Conservation (phyloP, 352 stramenopile species). For the Peronospora destructor region DNA sequence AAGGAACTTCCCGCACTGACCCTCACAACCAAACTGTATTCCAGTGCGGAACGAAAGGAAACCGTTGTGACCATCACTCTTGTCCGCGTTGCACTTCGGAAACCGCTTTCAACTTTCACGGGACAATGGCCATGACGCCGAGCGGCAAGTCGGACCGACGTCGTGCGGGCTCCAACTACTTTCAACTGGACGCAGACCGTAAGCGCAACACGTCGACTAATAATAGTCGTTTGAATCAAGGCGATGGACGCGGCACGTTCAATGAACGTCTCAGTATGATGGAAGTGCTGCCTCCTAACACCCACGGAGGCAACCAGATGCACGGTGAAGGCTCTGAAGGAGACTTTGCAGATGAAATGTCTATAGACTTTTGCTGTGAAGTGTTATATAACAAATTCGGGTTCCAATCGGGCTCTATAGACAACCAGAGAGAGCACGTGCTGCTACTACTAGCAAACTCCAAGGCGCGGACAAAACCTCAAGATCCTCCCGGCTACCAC, state of each 20-base stretch:
- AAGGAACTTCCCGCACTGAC: conserved; percentile 5
- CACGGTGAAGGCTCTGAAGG: conserved; percentile 44
- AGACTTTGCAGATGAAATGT: conserved; percentile 68
- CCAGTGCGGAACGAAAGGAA: conserved; percentile 7
- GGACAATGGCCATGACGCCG: conserved; percentile 30
- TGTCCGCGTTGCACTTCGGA: background rate
- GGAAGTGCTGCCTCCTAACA: conserved; percentile 39
- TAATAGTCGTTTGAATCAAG: conserved; percentile 29
- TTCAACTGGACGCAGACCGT: conserved; percentile 66
- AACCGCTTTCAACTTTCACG: background rate
- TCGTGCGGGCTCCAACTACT: conserved; percentile 82
- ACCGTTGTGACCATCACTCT: conserved; percentile 13
- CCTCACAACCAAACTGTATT: conserved; percentile 13
- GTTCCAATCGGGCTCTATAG: conserved; percentile 60
- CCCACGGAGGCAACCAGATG: conserved; percentile 25
- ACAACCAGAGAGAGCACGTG: conserved; percentile 76
- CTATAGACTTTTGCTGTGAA: conserved; percentile 68
- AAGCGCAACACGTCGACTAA: conserved; percentile 61
- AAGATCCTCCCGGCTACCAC: conserved; percentile 40
- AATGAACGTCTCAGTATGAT: conserved; percentile 59
- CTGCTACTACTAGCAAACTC: conserved; percentile 61
- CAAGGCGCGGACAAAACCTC: conserved; percentile 49
- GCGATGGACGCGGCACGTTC: conserved; percentile 46
- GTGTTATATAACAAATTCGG: conserved; percentile 67
- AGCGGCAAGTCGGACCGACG: conserved; percentile 45